Conservation (phyloP, 768 basidiomycete species). For the Sistotremastrum suecicum region DNA sequence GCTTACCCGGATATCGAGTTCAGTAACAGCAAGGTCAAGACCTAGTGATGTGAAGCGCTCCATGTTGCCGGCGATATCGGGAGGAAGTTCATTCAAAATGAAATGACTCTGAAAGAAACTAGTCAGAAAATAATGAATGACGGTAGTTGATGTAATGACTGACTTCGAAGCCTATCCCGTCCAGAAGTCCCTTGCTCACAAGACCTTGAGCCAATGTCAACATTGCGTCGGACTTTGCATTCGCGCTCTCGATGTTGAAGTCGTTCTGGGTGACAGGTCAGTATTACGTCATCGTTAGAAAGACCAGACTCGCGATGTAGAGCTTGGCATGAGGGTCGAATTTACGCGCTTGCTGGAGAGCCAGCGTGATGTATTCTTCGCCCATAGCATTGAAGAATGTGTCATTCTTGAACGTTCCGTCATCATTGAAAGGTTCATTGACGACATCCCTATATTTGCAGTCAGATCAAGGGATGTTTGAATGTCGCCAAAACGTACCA, state of each 20-base stretch:
- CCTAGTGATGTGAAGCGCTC: constrained; percentile 1
- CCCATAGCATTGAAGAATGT: constrained; percentile 40
- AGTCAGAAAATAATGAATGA: neutral
- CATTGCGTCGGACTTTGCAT: constrained; percentile 13
- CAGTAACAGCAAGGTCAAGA: constrained; percentile 1
- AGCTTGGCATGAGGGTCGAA: constrained; percentile 44
- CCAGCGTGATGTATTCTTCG: constrained; percentile 33
- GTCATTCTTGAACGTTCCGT: constrained; percentile 38
- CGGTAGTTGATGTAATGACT: no score
- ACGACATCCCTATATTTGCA: constrained; percentile 8
- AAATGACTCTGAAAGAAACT: neutral
- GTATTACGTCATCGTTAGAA: neutral
- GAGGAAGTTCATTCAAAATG: constrained; percentile 2
- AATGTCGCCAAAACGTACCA: neutral
- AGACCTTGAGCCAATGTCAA: neutral
- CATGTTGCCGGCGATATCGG: constrained; percentile 8
- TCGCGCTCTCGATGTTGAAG: constrained; percentile 22
- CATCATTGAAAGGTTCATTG: constrained; percentile 40
- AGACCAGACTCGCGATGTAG: constrained; percentile 23
- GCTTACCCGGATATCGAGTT: neutral
- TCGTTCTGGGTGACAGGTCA: constrained; percentile 13
- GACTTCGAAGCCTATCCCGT: constrained; percentile 34
- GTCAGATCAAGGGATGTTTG: neutral
- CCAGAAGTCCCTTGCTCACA: neutral
- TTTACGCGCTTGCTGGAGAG: constrained; percentile 36